phyloP scores from a whole-genome alignment of 2,329 filamentous ascomycete species.

The Monilinia fructicola region DNA sequence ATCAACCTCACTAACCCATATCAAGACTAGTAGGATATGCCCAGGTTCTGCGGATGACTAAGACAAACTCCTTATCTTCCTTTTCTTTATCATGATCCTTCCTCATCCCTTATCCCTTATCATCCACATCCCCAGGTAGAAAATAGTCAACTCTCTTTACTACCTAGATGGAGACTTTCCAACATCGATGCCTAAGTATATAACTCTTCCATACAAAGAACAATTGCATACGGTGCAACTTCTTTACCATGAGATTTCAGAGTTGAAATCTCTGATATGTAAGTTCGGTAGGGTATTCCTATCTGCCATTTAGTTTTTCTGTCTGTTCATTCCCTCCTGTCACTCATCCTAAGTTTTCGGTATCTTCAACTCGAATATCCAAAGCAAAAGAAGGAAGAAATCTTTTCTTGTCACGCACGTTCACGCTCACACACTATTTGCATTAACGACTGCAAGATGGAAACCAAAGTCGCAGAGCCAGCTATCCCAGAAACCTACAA shows the following conservation, averaged over 20 bases:
- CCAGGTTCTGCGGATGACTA: background rate
- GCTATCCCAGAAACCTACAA: constrained; percentile 22
- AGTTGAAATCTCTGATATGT: background rate
- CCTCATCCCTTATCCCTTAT: no score
- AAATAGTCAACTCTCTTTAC: no score
- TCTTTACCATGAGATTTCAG: background rate
- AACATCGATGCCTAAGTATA: background rate
- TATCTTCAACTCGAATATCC: background rate
- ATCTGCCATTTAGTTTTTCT: background rate
- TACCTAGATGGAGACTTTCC: no score
- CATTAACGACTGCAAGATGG: constrained; percentile 1
- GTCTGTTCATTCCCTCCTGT: background rate
- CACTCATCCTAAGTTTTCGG: background rate
- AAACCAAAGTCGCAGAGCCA: constrained; percentile 25
- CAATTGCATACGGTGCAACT: background rate
- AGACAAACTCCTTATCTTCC: constrained; percentile 12
- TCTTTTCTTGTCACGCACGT: no score
- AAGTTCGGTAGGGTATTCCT: background rate
- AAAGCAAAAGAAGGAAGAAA: background rate
- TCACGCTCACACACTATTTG: background rate
- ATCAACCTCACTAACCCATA: background rate
- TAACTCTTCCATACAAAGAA: constrained; percentile 12
- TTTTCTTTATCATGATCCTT: background rate
- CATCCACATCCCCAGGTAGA: no score
- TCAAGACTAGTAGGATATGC: background rate